Conservation (phyloP, 1,284 basidiomycete genomes). For the Papiliotrema terrestris region DNA sequence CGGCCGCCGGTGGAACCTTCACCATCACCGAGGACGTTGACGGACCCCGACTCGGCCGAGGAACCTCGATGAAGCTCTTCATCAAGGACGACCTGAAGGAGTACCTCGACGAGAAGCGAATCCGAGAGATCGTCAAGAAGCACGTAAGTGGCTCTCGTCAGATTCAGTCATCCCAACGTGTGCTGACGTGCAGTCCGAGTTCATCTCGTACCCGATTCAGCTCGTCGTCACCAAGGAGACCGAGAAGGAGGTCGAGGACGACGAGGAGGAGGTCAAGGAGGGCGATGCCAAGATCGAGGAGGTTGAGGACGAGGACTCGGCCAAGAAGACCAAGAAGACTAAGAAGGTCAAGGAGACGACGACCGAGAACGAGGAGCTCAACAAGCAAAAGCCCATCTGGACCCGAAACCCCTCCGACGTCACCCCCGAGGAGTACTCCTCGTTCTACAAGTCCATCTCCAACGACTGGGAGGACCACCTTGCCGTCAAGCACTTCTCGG, state of each 20-base stretch:
- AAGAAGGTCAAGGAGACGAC: slow-evolving; percentile 94
- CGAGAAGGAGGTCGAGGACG: slow-evolving; percentile 93
- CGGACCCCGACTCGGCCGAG: slow-evolving; percentile 88
- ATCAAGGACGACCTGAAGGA: slow-evolving; percentile 99
- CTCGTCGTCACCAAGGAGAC: slow-evolving; percentile 98
- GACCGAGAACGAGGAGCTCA: slow-evolving; percentile 93
- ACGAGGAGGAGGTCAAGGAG: slow-evolving; percentile 59
- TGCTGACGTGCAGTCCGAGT: slow-evolving; percentile 67
- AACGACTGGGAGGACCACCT: slow-evolving; percentile 99
- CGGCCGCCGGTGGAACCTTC: slow-evolving; percentile 97
- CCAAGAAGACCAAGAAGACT: slow-evolving; percentile 80
- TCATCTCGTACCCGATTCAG: slow-evolving; percentile 99
- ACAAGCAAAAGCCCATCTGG: slow-evolving; percentile 99
- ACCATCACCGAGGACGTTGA: slow-evolving; percentile 93
- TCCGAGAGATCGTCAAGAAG: slow-evolving; percentile 99
- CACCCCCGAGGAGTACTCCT: slow-evolving; percentile 83
- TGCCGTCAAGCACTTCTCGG: slow-evolving; percentile 99
- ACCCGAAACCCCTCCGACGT: slow-evolving; percentile 96
- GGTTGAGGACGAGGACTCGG: slow-evolving; percentile 67
- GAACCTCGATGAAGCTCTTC: slow-evolving; percentile 90
- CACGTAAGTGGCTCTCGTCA: slow-evolving; percentile 55
- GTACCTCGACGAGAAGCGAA: slow-evolving; percentile 98
- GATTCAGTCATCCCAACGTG: too few species aligned
- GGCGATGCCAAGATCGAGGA: slow-evolving; percentile 70
- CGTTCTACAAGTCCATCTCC: slow-evolving; percentile 99